Percentiles rank a stretch among this genome's conserved stretches.
Conservation (phyloP, 768 basidiomycete genomes). For the Hygrocybe punicea region DNA sequence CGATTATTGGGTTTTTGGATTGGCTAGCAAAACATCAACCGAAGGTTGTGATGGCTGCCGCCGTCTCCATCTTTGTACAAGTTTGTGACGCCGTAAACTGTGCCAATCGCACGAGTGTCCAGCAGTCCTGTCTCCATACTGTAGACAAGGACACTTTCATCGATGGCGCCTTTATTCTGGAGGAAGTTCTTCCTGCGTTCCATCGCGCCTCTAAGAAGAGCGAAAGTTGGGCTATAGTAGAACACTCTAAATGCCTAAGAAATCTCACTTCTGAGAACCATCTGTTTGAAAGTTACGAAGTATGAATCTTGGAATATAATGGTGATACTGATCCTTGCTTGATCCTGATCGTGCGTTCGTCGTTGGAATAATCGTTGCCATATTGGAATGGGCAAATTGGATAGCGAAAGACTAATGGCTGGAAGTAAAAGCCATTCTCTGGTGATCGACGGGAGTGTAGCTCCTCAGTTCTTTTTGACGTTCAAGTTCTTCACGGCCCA, state of each 20-base stretch:
- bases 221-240: neutral
- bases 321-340: conserved; percentile 1
- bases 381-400: no score
- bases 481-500: no score
- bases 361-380: no score
- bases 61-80: neutral
- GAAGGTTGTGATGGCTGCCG: neutral
- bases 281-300: neutral
- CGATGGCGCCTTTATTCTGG: neutral
- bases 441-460: no score
- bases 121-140: neutral
- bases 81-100: neutral
- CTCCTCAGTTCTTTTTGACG: no score
- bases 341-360: no score
- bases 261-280: conserved; percentile 1
- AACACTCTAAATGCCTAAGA: neutral
- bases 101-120: neutral
- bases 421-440: no score
- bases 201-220: neutral
- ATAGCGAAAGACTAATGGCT: no score
- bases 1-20: neutral
- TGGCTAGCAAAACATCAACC: neutral
- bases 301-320: neutral
- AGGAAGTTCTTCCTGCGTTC: neutral
- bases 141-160: neutral